phyloP scores from a whole-genome alignment of 2,329 filamentous ascomycete species.

The Hypoxylon rubiginosum region DNA sequence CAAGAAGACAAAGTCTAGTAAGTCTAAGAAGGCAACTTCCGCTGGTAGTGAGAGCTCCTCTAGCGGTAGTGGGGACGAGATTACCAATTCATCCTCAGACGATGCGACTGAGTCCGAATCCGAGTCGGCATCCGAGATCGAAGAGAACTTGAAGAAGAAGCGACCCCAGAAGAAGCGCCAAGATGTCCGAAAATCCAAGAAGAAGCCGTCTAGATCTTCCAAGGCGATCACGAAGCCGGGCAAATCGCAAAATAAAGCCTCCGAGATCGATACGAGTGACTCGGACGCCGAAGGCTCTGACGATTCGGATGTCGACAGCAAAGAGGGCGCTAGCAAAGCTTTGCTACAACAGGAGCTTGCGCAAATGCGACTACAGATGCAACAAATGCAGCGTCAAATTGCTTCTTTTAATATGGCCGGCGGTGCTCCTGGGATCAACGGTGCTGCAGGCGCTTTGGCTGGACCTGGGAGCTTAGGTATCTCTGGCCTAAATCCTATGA shows the following conservation, averaged over 20 bases:
- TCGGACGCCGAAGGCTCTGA: constrained; percentile 40
- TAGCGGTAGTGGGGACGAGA: constrained; percentile 35
- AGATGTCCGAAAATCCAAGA: constrained; percentile 49
- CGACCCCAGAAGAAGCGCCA: constrained; percentile 50
- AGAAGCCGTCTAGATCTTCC: constrained; percentile 45
- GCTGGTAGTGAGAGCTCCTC: constrained; percentile 37
- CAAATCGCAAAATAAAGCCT: constrained; percentile 41
- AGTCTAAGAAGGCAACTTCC: constrained; percentile 40
- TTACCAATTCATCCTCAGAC: constrained; percentile 42
- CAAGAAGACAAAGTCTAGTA: constrained; percentile 34
- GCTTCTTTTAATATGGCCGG: constrained; percentile 18
- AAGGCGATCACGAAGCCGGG: constrained; percentile 42
- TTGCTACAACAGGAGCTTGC: constrained; percentile 41
- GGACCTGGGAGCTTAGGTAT: constrained; percentile 2
- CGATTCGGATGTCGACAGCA: constrained; percentile 32
- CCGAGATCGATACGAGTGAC: constrained; percentile 43
- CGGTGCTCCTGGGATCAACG: constrained; percentile 7
- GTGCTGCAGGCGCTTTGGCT: constrained; percentile 3
- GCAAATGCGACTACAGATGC: constrained; percentile 48
- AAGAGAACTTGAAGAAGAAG: constrained; percentile 48
- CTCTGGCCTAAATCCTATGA: background rate
- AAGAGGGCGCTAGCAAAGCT: constrained; percentile 29
- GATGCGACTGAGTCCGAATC: constrained; percentile 48
- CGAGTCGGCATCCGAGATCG: constrained; percentile 43
- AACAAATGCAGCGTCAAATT: constrained; percentile 38